A percentile compares a stretch with the other conserved stretches of the same genome.
These are phyloP conservation scores for Sporisorium reilianum DNA, from an alignment of 1,284 basidiomycete species.

Conservation along the genomic window DNA sequence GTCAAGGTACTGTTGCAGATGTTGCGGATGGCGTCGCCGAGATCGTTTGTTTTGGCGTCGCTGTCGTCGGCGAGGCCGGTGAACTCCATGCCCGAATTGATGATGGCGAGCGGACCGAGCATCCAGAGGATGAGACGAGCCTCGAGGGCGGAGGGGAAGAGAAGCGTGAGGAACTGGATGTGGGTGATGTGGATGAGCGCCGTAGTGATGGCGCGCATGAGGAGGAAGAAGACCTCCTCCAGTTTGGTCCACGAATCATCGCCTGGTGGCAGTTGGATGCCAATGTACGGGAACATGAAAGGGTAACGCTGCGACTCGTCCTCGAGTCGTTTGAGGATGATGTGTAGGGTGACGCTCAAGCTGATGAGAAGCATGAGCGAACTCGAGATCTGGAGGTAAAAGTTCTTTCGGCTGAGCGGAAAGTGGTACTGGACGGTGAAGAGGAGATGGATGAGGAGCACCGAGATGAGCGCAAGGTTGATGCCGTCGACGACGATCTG, in stretches of 20 bases:
- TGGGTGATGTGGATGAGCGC: conserved; percentile 91
- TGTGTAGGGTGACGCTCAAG: conserved; percentile 66
- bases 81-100: conserved; percentile 86
- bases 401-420: conserved; percentile 92
- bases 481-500: conserved; percentile 90
- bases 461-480: conserved; percentile 84
- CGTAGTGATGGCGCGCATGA: conserved; percentile 87
- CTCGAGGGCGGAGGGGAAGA: conserved; percentile 94
- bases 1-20: conserved; percentile 95
- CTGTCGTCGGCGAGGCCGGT: conserved; percentile 76
- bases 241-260: conserved; percentile 77
- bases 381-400: conserved; percentile 84
- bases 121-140: conserved; percentile 86
- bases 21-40: conserved; percentile 86
- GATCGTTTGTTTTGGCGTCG: conserved; percentile 71
- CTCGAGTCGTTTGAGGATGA: conserved; percentile 77
- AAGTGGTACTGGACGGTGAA: conserved; percentile 97
- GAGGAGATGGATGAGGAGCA: conserved; percentile 90
- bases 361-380: conserved; percentile 79
- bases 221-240: conserved; percentile 83
- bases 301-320: conserved; percentile 83
- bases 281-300: conserved; percentile 92
- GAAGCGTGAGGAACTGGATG: conserved; percentile 95
- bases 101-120: conserved; percentile 87
- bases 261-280: conserved; percentile 79